Conservation (phyloP, 257 asterid genomes). For the Fraxinus anomala region DNA sequence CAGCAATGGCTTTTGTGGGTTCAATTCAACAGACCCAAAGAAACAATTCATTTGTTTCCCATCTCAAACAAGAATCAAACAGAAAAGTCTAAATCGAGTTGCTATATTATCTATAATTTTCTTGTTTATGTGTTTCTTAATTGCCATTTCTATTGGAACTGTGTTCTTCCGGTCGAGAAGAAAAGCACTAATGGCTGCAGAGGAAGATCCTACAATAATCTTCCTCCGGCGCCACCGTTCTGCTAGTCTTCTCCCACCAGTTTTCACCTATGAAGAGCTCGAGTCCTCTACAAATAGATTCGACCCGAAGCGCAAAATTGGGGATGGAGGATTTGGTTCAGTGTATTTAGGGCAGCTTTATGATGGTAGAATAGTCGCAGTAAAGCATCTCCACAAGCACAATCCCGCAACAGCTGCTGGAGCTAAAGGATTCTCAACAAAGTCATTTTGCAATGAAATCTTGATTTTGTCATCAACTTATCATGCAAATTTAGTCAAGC, state of each 20-base stretch:
- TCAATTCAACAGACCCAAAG: constrained; percentile 54
- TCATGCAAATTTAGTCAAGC: constrained; percentile 82
- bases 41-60: constrained; percentile 68
- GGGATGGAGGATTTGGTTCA: constrained; percentile 93
- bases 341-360: constrained; percentile 72
- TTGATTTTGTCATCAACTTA: constrained; percentile 73
- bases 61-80: constrained; percentile 31
- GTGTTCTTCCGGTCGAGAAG: constrained; percentile 43
- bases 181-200: constrained; percentile 34
- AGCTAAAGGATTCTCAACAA: constrained; percentile 58
- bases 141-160: constrained; percentile 46
- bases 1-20: constrained; percentile 67
- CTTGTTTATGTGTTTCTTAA: constrained; percentile 48
- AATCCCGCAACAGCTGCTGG: constrained; percentile 36
- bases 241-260: constrained; percentile 82
- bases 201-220: constrained; percentile 72
- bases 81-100: constrained; percentile 41
- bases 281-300: constrained; percentile 69
- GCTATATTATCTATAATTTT: constrained; percentile 48
- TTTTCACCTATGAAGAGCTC: constrained; percentile 84
- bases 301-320: constrained; percentile 74
- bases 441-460: constrained; percentile 92
- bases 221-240: constrained; percentile 84
- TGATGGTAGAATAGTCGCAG: constrained; percentile 73
- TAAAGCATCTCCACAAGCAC: constrained; percentile 79